These are phyloP conservation scores for Simplicillium sp. DNA, from an alignment of 2,329 filamentous ascomycete genomes.

Conservation along the genomic window DNA sequence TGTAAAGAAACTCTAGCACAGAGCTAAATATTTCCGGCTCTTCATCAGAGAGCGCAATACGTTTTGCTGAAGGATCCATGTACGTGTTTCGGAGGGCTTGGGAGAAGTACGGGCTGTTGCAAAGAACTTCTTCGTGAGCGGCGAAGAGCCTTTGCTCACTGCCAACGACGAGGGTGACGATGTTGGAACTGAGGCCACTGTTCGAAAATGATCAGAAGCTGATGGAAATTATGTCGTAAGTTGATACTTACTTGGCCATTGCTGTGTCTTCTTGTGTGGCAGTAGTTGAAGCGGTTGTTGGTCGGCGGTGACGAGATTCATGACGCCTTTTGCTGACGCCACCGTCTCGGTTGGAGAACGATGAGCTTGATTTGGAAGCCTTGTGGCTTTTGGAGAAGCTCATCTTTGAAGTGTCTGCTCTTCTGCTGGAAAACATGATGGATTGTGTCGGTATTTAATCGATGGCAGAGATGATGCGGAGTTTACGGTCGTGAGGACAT, in stretches of 20 bases:
- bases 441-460: slow-evolving; percentile 1
- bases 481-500: neutral
- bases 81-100: slow-evolving; percentile 24
- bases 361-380: slow-evolving; percentile 38
- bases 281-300: slow-evolving; percentile 34
- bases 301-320: slow-evolving; percentile 37
- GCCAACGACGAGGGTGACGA: slow-evolving; percentile 76
- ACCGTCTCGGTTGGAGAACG: slow-evolving; percentile 40
- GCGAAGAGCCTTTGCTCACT: slow-evolving; percentile 79
- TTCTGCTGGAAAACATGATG: slow-evolving; percentile 38
- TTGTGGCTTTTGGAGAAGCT: slow-evolving; percentile 46
- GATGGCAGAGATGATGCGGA: neutral
- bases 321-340: slow-evolving; percentile 46
- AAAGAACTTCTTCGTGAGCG: slow-evolving; percentile 79
- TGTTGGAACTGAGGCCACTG: slow-evolving; percentile 53
- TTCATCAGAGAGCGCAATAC: slow-evolving; percentile 73
- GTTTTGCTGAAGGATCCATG: slow-evolving; percentile 39
- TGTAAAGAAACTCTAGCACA: slow-evolving; percentile 85
- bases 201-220: slow-evolving; percentile 1
- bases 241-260: slow-evolving; percentile 32
- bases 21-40: slow-evolving; percentile 86
- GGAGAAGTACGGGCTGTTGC: slow-evolving; percentile 66
- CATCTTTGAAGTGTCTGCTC: slow-evolving; percentile 34
- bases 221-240: slow-evolving; percentile 1
- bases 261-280: slow-evolving; percentile 26